Conservation (phyloP, 2,329 filamentous ascomycete genomes). For the Cytospora schulzeri region DNA sequence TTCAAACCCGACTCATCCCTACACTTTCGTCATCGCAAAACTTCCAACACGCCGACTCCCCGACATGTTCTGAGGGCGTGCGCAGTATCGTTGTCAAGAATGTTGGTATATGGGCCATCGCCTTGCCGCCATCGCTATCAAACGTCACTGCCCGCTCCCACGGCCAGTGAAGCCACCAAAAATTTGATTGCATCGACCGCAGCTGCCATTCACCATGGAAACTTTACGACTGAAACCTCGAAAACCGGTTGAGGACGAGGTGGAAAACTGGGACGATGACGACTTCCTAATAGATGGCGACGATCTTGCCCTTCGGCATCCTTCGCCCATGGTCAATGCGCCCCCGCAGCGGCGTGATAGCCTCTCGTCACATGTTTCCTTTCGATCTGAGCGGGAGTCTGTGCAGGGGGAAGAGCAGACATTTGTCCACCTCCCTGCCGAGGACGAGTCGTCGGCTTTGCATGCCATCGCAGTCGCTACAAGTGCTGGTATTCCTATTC, state of each 20-base stretch:
- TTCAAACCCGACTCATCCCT: neutral
- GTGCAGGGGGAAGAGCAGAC: slow-evolving; percentile 80
- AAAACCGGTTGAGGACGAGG: slow-evolving; percentile 57
- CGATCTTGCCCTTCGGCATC: slow-evolving; percentile 61
- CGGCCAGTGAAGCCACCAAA: slow-evolving; percentile 19
- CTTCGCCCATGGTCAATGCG: slow-evolving; percentile 46
- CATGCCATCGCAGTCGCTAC: slow-evolving; percentile 88
- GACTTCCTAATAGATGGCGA: slow-evolving; percentile 72
- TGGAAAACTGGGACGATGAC: slow-evolving; percentile 81
- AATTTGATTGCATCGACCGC: slow-evolving; percentile 18
- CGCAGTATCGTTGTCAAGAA: slow-evolving; percentile 15
- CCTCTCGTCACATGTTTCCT: slow-evolving; percentile 78
- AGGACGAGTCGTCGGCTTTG: slow-evolving; percentile 80
- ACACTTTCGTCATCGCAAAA: slow-evolving; percentile 5
- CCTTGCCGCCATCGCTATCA: slow-evolving; percentile 15
- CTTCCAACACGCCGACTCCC: neutral
- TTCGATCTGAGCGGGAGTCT: slow-evolving; percentile 80
- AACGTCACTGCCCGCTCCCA: slow-evolving; percentile 7
- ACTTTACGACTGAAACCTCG: slow-evolving; percentile 55
- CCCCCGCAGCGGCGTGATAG: slow-evolving; percentile 68
- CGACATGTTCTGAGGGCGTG: slow-evolving; percentile 21
- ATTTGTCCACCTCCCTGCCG: slow-evolving; percentile 80
- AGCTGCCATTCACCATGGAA: slow-evolving; percentile 48
- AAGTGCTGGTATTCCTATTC: slow-evolving; percentile 88
- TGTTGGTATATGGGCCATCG: slow-evolving; percentile 22